These are phyloP conservation scores for Penicillium freii DNA, from an alignment of 2,329 filamentous ascomycete species.

Conservation along the genomic window DNA sequence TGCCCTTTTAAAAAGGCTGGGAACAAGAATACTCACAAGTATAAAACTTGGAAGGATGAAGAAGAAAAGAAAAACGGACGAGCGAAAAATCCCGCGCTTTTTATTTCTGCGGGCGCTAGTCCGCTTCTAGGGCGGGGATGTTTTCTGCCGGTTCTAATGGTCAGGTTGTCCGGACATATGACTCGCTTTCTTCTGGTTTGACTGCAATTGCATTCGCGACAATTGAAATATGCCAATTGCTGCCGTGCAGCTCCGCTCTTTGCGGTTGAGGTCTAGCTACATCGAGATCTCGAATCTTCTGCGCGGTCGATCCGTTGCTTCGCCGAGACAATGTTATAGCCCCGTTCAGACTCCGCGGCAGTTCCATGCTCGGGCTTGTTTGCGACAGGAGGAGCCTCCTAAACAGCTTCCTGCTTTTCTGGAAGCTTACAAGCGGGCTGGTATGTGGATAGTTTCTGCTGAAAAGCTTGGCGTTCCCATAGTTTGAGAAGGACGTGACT, in stretches of 20 bases:
- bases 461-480: no score
- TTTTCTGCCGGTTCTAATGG: conserved; percentile 9
- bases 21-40: conserved; percentile 65
- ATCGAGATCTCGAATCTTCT: conserved; percentile 38
- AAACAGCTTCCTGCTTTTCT: conserved; percentile 30
- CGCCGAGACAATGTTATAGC: conserved; percentile 6
- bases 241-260: conserved; percentile 3
- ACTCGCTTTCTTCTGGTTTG: background rate
- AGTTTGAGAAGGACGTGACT: background rate
- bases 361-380: conserved; percentile 25
- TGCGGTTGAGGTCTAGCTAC: conserved; percentile 3
- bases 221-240: conserved; percentile 9
- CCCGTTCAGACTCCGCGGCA: conserved; percentile 9
- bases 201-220: background rate
- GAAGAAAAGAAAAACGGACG: conserved; percentile 53
- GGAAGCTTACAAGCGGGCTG: conserved; percentile 47
- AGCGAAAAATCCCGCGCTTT: conserved; percentile 21
- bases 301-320: conserved; percentile 22
- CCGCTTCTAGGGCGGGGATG: conserved; percentile 22
- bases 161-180: conserved; percentile 1
- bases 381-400: conserved; percentile 22
- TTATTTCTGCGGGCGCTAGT: conserved; percentile 29
- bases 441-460: conserved; percentile 29
- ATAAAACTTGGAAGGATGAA: conserved; percentile 99
- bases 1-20: background rate